Base-by-base conservation (phyloP, 345 rosid genomes). In the Acer negundo region DNA sequence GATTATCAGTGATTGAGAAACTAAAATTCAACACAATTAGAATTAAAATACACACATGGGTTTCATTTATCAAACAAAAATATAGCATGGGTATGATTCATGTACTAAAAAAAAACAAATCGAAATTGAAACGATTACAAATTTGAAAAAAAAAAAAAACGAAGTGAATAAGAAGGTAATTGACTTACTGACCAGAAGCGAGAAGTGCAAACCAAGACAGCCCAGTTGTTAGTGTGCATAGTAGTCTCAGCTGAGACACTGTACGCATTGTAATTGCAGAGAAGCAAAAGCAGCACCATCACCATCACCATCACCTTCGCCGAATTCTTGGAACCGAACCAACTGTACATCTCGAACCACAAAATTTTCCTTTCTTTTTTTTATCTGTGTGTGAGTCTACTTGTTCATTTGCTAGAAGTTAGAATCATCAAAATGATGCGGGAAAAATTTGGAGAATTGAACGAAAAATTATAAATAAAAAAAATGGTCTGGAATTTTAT, bases 181-280 rank as follows among this genome's bases (percentile, higher is more conserved):
- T 62, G 53, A 2, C 26, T 82, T 53, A 3, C 40, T 81, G 53
- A 96, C 99, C 99, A 96, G 91, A 92, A 94, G 66, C 97, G 97
- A 85, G 98, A 96, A 53, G 98, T 94, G 90, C 99, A 96, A 84
- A 96, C 99, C 75, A 96, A 81, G 42, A 96, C 97, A 72, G 99
- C 99, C 99, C 99, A 96, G 77, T 94, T 96, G 87, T 96, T 96
- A 66, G 98, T 94, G 83, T 92, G 98, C 80, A 87, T 88, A 20
- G 94, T 76, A 51, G 93, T 81, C 76, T 91, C 95, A 65, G 89
- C 86, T 35, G 90, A 81, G 69, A 94, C 87, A 65, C 53, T 53
- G 78, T 4, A 66, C 7, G 22, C 82, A 62, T 80, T 35, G 13
- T 73, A 84, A 81, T 51, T 76, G 74, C 73, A 82, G 53, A 86